Evolutionary conservation across 2,329 filamentous ascomycete species (phyloP).

Genomic region (Xylariaceae sp.): DNA sequence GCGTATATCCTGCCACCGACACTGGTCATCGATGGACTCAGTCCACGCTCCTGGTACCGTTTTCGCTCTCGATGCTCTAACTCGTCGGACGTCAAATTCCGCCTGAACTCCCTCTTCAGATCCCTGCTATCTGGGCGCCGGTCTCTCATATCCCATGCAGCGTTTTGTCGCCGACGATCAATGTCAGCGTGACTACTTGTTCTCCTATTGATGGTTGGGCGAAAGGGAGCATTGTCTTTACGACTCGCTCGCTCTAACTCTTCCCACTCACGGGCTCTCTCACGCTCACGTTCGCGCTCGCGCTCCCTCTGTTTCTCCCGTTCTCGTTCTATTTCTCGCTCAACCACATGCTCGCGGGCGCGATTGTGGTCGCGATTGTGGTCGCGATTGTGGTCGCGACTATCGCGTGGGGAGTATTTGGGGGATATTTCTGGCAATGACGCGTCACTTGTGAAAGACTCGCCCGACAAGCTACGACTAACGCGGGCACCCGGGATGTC

Average conservation of each 20-base stretch:
- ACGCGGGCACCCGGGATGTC: constrained; percentile 24
- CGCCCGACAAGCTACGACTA: constrained; percentile 29
- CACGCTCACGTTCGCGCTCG: constrained; percentile 16
- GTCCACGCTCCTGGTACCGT: constrained; percentile 25
- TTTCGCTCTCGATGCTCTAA: constrained; percentile 29
- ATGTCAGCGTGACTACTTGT: constrained; percentile 33
- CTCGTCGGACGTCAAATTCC: constrained; percentile 31
- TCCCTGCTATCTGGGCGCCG: constrained; percentile 29
- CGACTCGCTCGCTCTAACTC: constrained; percentile 29
- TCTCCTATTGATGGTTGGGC: constrained; percentile 27
- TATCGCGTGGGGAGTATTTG: constrained; percentile 24
- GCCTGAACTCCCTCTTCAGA: constrained; percentile 32
- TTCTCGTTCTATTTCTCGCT: constrained; percentile 19
- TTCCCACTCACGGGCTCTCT: constrained; percentile 20
- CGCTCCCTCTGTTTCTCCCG: constrained; percentile 27
- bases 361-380: constrained; percentile 30
- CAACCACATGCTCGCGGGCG: constrained; percentile 21
- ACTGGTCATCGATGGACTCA: constrained; percentile 23
- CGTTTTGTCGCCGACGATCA: constrained; percentile 28
- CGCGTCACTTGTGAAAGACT: constrained; percentile 29
- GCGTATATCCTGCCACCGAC: constrained; percentile 32
- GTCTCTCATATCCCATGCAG: constrained; percentile 27
- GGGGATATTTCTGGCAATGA: constrained; percentile 27
- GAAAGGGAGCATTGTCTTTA: constrained; percentile 27
- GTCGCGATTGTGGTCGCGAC: constrained; percentile 28